Evolutionary conservation across 2,329 filamentous ascomycete genomes (phyloP), one percentile per base, ranked within the genome.

Genomic region (Cercospora zeina): DNA sequence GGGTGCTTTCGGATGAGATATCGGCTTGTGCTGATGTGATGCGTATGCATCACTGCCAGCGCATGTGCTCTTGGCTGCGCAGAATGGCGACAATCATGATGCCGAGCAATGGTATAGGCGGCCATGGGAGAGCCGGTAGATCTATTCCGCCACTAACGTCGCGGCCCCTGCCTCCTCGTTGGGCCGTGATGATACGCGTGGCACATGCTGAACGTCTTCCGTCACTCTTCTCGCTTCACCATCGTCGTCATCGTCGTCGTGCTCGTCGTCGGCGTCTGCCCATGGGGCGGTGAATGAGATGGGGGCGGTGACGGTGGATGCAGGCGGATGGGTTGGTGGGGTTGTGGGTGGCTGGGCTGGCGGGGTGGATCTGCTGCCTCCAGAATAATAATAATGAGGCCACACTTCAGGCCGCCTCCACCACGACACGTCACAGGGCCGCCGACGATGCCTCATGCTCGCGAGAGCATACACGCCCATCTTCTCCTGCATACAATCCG

Each of bases 101-200:
- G 36, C 11, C 36, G 11, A 16, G n/a, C 36, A 16, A 16, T 39
- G 36, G 36, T 39, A 39, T 13, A 13, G n/a, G 36, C n/a, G 11
- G 36, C 11, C 36, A 16, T 39, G 11, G 36, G 3, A 39, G 3
- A 13, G 36, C n/a, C n/a, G 36, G 36, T 30, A n/a, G n/a, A n/a
- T n/a, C n/a, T n/a, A 33, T 30, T 51, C n/a, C 30, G 24, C 24
- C 47, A 51, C 47, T 51, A 51, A 51, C 47, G 47, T 51, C 47
- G 47, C 47, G 47, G 47, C 24, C 47, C 47, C 47, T 33, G 47
- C 19, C n/a, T 30, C 24, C 24, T 13, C 6, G 8, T 51, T 33
- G 47, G 47, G 47, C 47, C 14, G 3, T 51, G 36, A 39, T 39
- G n/a, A 39, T 39, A 4, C 36, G 8, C 47, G 16, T 33, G 39